A percentile compares a stretch with the other conserved stretches of the same genome.
These are phyloP conservation scores for Solanum aculeatissimum DNA, from an alignment of 305 asterid species.

Conservation along the genomic window DNA sequence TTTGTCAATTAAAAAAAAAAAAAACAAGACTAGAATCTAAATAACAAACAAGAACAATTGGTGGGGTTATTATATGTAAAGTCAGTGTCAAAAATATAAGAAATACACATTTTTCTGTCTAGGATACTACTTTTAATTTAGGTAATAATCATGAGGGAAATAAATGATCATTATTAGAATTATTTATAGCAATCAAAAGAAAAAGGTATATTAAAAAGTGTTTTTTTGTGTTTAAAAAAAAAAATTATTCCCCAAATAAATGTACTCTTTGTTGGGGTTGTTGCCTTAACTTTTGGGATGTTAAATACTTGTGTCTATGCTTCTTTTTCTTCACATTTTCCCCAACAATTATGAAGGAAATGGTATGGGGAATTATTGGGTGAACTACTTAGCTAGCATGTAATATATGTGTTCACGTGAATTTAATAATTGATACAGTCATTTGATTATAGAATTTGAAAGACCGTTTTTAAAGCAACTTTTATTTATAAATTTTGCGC, in stretches of 20 bases:
- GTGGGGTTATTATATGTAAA: background rate
- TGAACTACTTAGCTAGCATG: background rate
- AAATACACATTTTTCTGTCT: background rate
- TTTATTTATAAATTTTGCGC: background rate
- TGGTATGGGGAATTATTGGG: background rate
- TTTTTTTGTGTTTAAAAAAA: background rate
- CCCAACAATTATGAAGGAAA: background rate
- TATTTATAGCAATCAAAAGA: background rate
- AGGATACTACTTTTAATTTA: background rate
- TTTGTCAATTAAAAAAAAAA: too few relatives aligned
- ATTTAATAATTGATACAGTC: background rate
- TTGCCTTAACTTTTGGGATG: background rate
- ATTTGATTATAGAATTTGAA: background rate
- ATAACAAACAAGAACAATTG: background rate
- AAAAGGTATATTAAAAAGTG: background rate
- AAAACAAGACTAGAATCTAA: background rate
- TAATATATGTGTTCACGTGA: background rate
- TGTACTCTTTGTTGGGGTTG: background rate
- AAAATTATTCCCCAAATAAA: background rate
- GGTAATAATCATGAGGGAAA: background rate
- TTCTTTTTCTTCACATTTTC: background rate
- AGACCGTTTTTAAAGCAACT: accelerated
- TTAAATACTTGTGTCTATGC: background rate
- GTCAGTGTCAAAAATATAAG: background rate
- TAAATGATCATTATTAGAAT: background rate